phyloP scores from a whole-genome alignment of 495 filamentous ascomycete genomes.

The Podospora anserina region DNA sequence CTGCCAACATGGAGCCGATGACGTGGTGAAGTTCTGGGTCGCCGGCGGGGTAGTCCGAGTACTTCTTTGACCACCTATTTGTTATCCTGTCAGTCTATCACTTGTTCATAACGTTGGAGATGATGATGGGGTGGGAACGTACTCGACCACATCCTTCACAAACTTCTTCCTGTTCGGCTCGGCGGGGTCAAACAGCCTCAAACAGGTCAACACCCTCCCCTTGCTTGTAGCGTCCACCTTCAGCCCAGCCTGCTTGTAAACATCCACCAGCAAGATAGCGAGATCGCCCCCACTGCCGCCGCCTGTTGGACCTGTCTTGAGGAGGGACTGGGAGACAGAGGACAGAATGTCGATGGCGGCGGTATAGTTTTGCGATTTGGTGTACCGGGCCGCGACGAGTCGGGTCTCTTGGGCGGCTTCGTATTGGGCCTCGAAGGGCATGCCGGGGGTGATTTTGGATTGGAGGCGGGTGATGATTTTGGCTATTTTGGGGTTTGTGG shows the following conservation, averaged over 20 bases:
- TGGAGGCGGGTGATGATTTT: slow-evolving; percentile 51
- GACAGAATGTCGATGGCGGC: slow-evolving; percentile 83
- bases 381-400: slow-evolving; percentile 86
- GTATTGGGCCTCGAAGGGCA: slow-evolving; percentile 62
- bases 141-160: slow-evolving; percentile 81
- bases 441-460: slow-evolving; percentile 80
- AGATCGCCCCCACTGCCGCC: slow-evolving; percentile 92
- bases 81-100: background rate
- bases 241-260: slow-evolving; percentile 78
- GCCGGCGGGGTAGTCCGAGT: slow-evolving; percentile 83
- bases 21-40: slow-evolving; percentile 97
- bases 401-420: slow-evolving; percentile 97
- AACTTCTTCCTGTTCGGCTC: slow-evolving; percentile 91
- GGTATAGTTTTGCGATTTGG: slow-evolving; percentile 76
- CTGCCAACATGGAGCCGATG: slow-evolving; percentile 79
- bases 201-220: slow-evolving; percentile 55
- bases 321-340: slow-evolving; percentile 75
- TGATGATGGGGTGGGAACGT: slow-evolving; percentile 33
- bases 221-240: slow-evolving; percentile 65
- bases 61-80: slow-evolving; percentile 74
- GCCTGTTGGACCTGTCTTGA: slow-evolving; percentile 85
- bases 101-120: background rate
- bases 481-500: slow-evolving; percentile 38
- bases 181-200: slow-evolving; percentile 74
- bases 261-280: slow-evolving; percentile 77